These are phyloP conservation scores for Candida pseudoviswanathii DNA, from an alignment of 1,139 yeast species.

Conservation along the genomic window DNA sequence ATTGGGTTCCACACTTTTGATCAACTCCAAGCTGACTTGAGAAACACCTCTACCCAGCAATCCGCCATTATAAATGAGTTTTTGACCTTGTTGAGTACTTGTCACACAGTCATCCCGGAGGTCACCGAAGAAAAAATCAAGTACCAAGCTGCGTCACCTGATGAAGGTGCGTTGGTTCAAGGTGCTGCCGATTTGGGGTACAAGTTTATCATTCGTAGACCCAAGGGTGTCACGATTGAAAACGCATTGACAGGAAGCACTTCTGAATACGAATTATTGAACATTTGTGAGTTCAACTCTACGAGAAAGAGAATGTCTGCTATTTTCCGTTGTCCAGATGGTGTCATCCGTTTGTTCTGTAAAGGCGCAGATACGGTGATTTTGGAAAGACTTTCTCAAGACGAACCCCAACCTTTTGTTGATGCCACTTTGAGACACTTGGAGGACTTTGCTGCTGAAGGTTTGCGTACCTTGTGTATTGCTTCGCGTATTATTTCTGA, in stretches of 20 bases:
- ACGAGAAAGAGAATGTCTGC: constrained; percentile 98
- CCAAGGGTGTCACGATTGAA: constrained; percentile 75
- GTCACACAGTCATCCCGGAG: constrained; percentile 98
- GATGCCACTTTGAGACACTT: constrained; percentile 82
- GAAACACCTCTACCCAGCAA: constrained; percentile 43
- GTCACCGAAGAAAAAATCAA: constrained; percentile 67
- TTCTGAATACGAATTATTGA: constrained; percentile 70
- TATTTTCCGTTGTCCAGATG: constrained; percentile 92
- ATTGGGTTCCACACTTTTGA: constrained; percentile 78
- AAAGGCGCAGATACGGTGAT: constrained; percentile 99
- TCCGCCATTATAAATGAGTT: constrained; percentile 76
- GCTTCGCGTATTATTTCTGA: constrained; percentile 83
- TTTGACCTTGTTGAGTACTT: constrained; percentile 81
- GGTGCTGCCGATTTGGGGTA: constrained; percentile 90
- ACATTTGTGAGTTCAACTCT: constrained; percentile 94
- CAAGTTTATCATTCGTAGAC: constrained; percentile 81
- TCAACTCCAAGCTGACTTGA: constrained; percentile 57
- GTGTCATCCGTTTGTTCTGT: constrained; percentile 82
- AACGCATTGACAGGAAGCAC: constrained; percentile 39
- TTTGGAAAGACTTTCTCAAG: constrained; percentile 70
- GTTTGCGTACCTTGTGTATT: constrained; percentile 90
- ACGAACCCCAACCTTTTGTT: constrained; percentile 74
- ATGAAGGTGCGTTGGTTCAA: constrained; percentile 97
- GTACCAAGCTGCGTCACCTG: constrained; percentile 99
- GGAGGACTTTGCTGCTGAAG: constrained; percentile 97